phyloP scores from a whole-genome alignment of 345 rosid species.

The Syzygium aqueum region DNA sequence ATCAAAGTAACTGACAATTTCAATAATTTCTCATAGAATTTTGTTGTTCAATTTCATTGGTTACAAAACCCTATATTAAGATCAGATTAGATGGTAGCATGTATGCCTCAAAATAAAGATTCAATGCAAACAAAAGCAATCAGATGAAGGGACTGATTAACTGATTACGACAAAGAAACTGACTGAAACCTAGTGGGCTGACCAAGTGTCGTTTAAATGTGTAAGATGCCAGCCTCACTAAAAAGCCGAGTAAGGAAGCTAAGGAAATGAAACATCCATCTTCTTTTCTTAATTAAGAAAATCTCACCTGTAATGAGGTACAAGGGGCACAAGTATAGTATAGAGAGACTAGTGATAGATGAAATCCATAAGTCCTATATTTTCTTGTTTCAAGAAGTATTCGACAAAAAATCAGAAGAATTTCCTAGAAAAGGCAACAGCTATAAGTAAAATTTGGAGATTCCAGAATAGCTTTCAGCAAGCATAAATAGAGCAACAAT shows the following conservation, averaged over 20 bases:
- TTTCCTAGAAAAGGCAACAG: background rate
- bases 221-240: too few relatives aligned
- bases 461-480: background rate
- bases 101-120: too few relatives aligned
- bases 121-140: background rate
- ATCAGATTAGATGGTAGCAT: too few relatives aligned
- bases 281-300: background rate
- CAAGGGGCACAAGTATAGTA: background rate
- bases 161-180: background rate
- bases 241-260: too few relatives aligned
- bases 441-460: background rate
- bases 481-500: background rate
- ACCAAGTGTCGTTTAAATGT: too few relatives aligned
- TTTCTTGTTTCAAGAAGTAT: background rate
- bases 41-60: too few relatives aligned
- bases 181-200: background rate
- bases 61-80: too few relatives aligned
- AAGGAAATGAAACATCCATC: background rate
- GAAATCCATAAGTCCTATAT: background rate
- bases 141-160: background rate
- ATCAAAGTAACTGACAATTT: too few relatives aligned
- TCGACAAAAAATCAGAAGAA: background rate
- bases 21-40: too few relatives aligned
- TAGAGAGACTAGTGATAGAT: background rate
- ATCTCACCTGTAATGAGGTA: background rate